Percentiles rank a stretch among this genome's conserved stretches.
Evolutionary conservation across 2,329 filamentous ascomycete species (phyloP).

Genomic region (Pyricularia sp.): DNA sequence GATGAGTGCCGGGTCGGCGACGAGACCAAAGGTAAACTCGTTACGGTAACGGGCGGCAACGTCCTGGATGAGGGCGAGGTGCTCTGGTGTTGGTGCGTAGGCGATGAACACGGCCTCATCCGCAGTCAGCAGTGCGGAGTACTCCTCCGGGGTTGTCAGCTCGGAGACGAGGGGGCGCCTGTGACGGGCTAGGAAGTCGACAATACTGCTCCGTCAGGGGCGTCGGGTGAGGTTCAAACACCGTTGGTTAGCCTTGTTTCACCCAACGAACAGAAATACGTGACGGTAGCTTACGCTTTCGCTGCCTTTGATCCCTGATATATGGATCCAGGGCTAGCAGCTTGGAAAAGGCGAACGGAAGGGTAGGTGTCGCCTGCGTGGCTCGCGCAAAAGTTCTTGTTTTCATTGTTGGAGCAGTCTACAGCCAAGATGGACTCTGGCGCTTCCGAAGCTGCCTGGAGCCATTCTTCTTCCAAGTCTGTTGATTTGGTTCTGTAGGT

Average conservation of each 20-base stretch:
- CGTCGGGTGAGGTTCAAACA: not conserved
- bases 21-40: constrained; percentile 25
- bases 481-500: not conserved
- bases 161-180: constrained; percentile 17
- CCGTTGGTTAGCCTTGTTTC: not conserved
- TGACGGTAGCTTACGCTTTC: constrained; percentile 10
- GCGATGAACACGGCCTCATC: constrained; percentile 7
- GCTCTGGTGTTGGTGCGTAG: not conserved
- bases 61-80: constrained; percentile 12
- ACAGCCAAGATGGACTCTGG: constrained; percentile 13
- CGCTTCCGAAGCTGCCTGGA: not conserved
- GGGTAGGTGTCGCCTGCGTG: constrained; percentile 10
- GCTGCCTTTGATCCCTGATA: constrained; percentile 14
- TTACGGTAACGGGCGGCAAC: constrained; percentile 18
- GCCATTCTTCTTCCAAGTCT: constrained; percentile 4
- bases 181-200: constrained; percentile 15
- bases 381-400: constrained; percentile 8
- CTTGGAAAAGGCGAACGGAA: constrained; percentile 13
- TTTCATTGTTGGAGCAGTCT: constrained; percentile 12
- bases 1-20: constrained; percentile 8
- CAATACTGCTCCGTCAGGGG: constrained; percentile 11
- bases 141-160: constrained; percentile 9
- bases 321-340: constrained; percentile 5
- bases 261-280: not conserved
- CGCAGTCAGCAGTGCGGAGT: constrained; percentile 7